Conservation (phyloP, 2,329 filamentous ascomycete genomes). For the Monilinia fructicola region DNA sequence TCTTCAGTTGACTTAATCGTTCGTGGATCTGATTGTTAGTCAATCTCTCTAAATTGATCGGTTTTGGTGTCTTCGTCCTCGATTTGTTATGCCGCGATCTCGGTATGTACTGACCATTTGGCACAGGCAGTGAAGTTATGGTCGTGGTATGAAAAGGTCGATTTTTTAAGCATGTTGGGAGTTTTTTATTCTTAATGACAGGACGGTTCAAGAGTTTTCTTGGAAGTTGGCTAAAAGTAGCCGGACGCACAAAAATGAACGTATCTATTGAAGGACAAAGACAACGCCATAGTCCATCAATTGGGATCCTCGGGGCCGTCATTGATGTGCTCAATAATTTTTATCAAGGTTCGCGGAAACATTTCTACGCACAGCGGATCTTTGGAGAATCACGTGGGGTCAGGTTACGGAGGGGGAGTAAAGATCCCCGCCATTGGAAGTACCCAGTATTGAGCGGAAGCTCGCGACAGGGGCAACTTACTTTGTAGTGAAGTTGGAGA, state of each 20-base stretch:
- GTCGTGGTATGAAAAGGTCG: conserved; percentile 7
- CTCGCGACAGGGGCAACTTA: not conserved
- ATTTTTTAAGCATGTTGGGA: conserved; percentile 11
- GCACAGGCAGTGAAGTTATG: not conserved
- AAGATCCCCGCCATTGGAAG: conserved; percentile 1
- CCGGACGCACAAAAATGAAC: conserved; percentile 28
- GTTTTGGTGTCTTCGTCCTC: not conserved
- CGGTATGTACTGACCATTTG: not conserved
- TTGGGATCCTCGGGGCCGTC: conserved; percentile 41
- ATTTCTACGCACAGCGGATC: conserved; percentile 12
- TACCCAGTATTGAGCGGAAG: not conserved
- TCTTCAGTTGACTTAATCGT: conserved; percentile 46
- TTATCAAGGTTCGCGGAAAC: conserved; percentile 5
- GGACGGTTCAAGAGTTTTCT: conserved; percentile 19
- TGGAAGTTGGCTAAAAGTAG: not conserved
- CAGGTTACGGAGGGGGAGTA: conserved; percentile 10
- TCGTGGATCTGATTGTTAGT: conserved; percentile 46
- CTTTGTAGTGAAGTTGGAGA: not conserved
- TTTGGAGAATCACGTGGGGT: conserved; percentile 11
- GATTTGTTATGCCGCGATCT: not conserved
- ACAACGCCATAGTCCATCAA: conserved; percentile 64
- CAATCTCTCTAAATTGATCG: not conserved
- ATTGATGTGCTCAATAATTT: conserved; percentile 35
- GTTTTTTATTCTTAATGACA: not conserved
- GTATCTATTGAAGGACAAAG: conserved; percentile 58